Base-by-base conservation (phyloP, 805 yeast species). In the Pichia scutulata region DNA sequence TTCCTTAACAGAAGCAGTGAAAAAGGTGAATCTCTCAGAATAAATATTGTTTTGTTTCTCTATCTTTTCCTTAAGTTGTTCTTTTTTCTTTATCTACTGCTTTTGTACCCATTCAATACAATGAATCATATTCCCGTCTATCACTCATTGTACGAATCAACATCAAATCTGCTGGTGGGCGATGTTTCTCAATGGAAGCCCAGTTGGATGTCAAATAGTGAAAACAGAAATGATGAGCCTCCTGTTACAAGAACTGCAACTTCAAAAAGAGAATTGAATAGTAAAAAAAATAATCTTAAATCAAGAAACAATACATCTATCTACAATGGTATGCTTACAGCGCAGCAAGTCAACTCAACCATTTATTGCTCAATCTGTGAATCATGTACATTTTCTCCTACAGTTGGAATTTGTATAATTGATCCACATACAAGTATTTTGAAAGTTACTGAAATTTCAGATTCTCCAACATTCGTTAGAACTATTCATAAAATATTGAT, bases 381-480 rank as follows among this genome's bases (percentile, higher is more conserved):
- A 41, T 57, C 68, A 2, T 50, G 52, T 24, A 55, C 56, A 1
- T 21, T 61, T 5, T 47, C 60, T 0, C 62, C 66, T 1, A 48
- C 40, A 2, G 66, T 75, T 9, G 79, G 78, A 2, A 46, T 73
- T 5, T 72, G 76, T 43, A 63, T 72, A 40, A 48, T 72, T 5
- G 63, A 70, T 46, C 57, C 67, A 14, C 65, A 60, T 33, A 70
- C 72, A 0, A 77, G 76, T 4, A 68, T 63, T 36, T 49, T 75
- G 50, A 61, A 61, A 2, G 47, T 72, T 19, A 65, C 73, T 14
- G 68, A 67, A 14, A 61, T 70, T 14, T 59, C 67, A 19, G 80
- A 75, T 54, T 70, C 79, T 0, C 77, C 70, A 53, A 74, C 77
- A 0, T 74, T 65, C 49, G 73, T 74, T 2, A 60, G 77, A 43